Evolutionary conservation across 1,139 yeast species (phyloP).

Genomic region (Suhomyces atakaporum): DNA sequence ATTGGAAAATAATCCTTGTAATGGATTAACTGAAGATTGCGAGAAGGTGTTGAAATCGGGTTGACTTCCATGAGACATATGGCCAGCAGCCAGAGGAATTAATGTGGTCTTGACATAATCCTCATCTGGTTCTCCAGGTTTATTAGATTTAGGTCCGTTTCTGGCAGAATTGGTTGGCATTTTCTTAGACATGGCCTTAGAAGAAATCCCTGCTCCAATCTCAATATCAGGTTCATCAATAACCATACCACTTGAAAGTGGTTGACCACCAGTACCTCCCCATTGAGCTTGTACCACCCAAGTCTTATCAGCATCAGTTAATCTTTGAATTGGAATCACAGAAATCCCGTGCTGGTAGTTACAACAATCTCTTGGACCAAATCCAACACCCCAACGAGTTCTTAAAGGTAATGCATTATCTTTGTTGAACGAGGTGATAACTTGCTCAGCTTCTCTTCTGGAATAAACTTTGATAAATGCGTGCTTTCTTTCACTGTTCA

Average conservation of each 20-base stretch:
- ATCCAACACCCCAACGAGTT: constrained; percentile 98
- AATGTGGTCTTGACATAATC: constrained; percentile 44
- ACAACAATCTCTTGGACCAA: constrained; percentile 98
- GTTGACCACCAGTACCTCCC: constrained; percentile 96
- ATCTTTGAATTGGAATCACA: constrained; percentile 78
- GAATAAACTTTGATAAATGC: constrained; percentile 96
- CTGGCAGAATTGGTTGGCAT: constrained; percentile 88
- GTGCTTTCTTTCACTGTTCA: constrained; percentile 87
- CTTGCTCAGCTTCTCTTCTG: constrained; percentile 89
- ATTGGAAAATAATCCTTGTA: constrained; percentile 50
- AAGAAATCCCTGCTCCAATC: constrained; percentile 90
- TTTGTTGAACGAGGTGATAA: constrained; percentile 56
- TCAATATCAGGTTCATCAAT: constrained; percentile 98
- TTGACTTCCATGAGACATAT: constrained; percentile 31
- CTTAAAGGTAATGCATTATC: constrained; percentile 59
- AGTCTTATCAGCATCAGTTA: constrained; percentile 89
- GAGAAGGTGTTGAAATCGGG: constrained; percentile 39
- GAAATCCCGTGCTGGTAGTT: constrained; percentile 91
- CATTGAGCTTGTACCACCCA: constrained; percentile 93
- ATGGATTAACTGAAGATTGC: constrained; percentile 49
- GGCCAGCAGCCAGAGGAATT: constrained; percentile 25
- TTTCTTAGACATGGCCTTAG: constrained; percentile 85
- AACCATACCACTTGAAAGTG: constrained; percentile 77
- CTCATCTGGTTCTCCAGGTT: constrained; percentile 60
- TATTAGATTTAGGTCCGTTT: constrained; percentile 81